Evolutionary conservation across 768 basidiomycete species (phyloP), one percentile per base, ranked within the genome.

Genomic region (Lentinus brumalis): DNA sequence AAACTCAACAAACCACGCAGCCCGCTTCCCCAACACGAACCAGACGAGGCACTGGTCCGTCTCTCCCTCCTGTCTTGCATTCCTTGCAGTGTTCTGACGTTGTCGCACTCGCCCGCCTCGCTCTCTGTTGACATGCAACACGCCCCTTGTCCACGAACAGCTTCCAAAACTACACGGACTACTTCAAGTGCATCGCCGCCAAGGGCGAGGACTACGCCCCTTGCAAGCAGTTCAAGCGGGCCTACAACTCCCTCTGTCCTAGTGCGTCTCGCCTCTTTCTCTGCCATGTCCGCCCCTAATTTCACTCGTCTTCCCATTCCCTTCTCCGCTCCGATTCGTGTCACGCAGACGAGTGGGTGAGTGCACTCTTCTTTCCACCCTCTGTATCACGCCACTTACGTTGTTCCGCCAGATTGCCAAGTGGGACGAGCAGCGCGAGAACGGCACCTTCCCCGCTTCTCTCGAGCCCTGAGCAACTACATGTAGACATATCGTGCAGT

Each of bases 151-250:
- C 46, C 21, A 29, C 26, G 26, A 12, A 31, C 55, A 92, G 91
- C 78, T 91, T 86, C 85, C 94, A 96, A 79, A 95, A 96, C 81
- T 98, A 96, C 76, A 90, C 91, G 62, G 97, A 99, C 78, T 98
- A 97, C 83, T 94, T 96, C 87, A 96, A 96, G 77, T 99, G 97
- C 76, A 78, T 98, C 69, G 77, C 91, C 69, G 96, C 96, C 69
- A 98, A 97, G 80, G 97, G 97, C 67, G 97, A 99, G 68, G 97
- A 98, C 61, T 98, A 88, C 74, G 87, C 89, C n/a, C 95, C 97
- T 2, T 98, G 97, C 89, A 94, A 94, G 80, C 96, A 97, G 77
- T 99, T 99, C 87, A 92, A 91, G 81, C 86, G 87, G 75, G 92
- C 92, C 31, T 99, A 94, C 83, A 84, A 94, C 81, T 94, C 96